phyloP scores from a whole-genome alignment of 768 basidiomycete species.

The Lentinula sp. region DNA sequence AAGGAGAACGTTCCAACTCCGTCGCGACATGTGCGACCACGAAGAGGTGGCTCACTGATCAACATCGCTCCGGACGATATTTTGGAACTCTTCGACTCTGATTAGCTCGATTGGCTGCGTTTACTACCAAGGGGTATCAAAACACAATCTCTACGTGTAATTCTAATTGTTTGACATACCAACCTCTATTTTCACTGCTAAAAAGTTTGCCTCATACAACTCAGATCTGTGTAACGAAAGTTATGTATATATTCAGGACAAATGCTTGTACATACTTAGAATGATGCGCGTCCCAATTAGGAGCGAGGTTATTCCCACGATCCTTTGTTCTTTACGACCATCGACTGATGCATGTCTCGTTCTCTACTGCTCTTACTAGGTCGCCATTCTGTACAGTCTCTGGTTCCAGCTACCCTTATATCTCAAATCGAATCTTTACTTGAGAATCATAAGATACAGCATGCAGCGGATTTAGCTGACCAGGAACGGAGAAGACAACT shows the following conservation, averaged over 20 bases:
- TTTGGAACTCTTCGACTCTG: conserved; percentile 37
- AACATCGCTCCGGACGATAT: conserved; percentile 32
- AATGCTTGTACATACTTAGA: no score
- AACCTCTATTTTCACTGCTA: no score
- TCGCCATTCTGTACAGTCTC: conserved; percentile 51
- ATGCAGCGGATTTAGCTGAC: conserved; percentile 58
- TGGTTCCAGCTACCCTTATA: conserved; percentile 66
- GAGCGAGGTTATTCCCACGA: neutral
- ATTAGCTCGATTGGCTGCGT: neutral
- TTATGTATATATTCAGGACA: no score
- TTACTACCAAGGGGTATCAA: neutral
- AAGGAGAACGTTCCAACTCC: conserved; percentile 58
- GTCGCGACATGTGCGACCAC: conserved; percentile 42
- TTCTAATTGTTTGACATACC: no score
- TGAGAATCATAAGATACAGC: conserved; percentile 55
- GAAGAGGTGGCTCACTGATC: conserved; percentile 18
- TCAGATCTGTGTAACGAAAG: no score
- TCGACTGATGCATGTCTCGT: conserved; percentile 25
- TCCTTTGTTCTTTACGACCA: neutral
- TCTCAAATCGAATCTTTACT: conserved; percentile 69
- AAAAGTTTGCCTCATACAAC: no score
- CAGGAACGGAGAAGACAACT: conserved; percentile 48
- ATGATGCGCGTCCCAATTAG: no score
- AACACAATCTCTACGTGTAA: no score
- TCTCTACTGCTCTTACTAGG: conserved; percentile 66